These are phyloP conservation scores for Euclidium syriacum DNA, from an alignment of 345 rosid species.

Conservation along the genomic window DNA sequence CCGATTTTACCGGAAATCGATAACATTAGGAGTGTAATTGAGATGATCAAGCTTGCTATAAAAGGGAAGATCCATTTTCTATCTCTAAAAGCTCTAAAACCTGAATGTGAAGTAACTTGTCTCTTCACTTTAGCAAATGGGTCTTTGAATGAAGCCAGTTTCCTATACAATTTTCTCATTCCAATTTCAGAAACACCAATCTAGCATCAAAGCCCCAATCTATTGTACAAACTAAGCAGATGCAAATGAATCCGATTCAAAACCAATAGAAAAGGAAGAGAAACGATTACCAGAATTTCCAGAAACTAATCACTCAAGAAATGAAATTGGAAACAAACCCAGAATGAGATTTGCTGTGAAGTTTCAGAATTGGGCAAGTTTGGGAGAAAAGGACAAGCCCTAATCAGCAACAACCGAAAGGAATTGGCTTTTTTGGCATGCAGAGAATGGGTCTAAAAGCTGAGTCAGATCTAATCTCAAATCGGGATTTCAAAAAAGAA, in stretches of 20 bases:
- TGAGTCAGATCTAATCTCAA: constrained; percentile 35
- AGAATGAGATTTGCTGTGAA: neutral
- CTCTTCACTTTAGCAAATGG: constrained; percentile 47
- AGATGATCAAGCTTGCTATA: constrained; percentile 64
- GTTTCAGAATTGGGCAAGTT: constrained; percentile 4
- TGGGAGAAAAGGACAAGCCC: constrained; percentile 6
- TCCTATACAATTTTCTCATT: constrained; percentile 45
- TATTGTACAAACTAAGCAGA: neutral
- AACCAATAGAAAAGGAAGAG: too few species aligned
- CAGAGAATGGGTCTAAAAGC: constrained; percentile 24
- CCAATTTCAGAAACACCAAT: neutral
- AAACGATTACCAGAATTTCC: neutral
- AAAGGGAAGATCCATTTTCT: constrained; percentile 83
- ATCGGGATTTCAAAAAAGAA: neutral
- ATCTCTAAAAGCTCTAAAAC: constrained; percentile 49
- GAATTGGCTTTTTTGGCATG: constrained; percentile 14
- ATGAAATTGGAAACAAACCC: too few species aligned
- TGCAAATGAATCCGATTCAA: constrained; percentile 7
- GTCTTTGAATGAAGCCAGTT: constrained; percentile 34
- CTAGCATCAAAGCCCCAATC: constrained; percentile 1
- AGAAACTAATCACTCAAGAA: neutral
- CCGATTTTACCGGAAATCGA: constrained; percentile 41
- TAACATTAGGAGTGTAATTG: constrained; percentile 46
- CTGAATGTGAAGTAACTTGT: constrained; percentile 52
- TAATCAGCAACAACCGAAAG: neutral